Base-by-base conservation (phyloP, 2,329 filamentous ascomycete species). In the Falciphora oryzae region DNA sequence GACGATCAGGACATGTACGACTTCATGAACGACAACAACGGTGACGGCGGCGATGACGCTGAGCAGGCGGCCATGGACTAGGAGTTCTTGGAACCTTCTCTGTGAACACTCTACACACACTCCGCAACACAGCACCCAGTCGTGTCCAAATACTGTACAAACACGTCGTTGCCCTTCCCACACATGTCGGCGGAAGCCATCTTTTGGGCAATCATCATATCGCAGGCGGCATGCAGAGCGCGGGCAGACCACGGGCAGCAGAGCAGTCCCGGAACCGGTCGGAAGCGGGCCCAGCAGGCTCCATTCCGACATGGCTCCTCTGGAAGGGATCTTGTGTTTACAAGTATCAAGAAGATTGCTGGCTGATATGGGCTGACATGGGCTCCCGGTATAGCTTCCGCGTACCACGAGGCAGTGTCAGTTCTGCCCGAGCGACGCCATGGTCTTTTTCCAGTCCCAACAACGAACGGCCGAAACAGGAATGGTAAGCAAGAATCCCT, bases 361-460 rank as follows among this genome's bases (percentile, higher is more conserved):
- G 64, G 78, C 81, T 83, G 77, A 83, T 78, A 70, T 69, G 69
- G 70, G 70, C 73, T 73, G 73, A 70, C 25, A 28, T 71, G 68
- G 71, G 70, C 70, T 71, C 38, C 38, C 38, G 38, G 38, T 83
- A 74, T 86, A 97, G 93, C 91, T 98, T 76, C 95, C 95, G 69
- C 89, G 93, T 73, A 89, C 92, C 72, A 91, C 92, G 75, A 92
- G 91, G 79, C 84, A 85, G 66, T 99, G 95, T 80, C 92, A 93
- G 63, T 85, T 83, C 70, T 99, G 96, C 82, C 84, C 85, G 69
- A 90, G 95, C 76, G 87, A 88, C 71, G 93, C 98, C 79, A 93
- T 93, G 59, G 96, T 99, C 66, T 99, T 97, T 81, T 99, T 99
- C 82, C 95, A 99, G 81, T 97, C 93, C 67, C 95, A 99, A 76